Evolutionary conservation across 139 green algal genomes (phyloP), one percentile per base, ranked within the genome.

Genomic region (Asterochloris sp.): DNA sequence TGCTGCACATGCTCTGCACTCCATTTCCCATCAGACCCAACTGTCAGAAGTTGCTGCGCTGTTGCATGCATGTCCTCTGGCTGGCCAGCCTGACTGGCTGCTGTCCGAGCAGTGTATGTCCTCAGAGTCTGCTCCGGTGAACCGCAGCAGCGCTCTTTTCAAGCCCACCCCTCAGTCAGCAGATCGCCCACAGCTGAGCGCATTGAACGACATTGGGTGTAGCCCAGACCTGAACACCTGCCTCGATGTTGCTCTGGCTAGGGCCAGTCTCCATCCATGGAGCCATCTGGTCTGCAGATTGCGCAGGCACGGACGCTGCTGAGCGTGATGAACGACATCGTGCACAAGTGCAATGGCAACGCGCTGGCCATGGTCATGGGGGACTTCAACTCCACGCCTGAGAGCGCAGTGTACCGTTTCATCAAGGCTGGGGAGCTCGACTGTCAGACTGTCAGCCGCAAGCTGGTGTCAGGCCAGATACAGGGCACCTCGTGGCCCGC

Each of bases 321-420:
- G 66, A 75, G 91, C 64, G 73, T 73, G 12, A 82, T 88, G 28
- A 54, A 82, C 27, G 81, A 76, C 54, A 81, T 91, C 64, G 74
- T 71, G 47, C 14, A 67, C 69, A 28, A 24, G 67, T 67, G 74
- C 12, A 74, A 23, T 23, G 67, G 0, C 67, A 83, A 78, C 71
- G 67, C 29, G 69, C 24, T 26, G 71, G 54, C 28, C 60, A 69
- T 83, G 62, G 47, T 78, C 69, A 80, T 83, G 83, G 92, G 92
- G 10, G 92, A 96, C 83, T 96, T 95, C 86, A 96, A 96, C 79
- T 83, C 83, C 0, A 78, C 81, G 21, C 88, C 92, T 14, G 62
- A 83, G 67, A 90, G 85, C 78, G 81, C 86, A 0, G 66, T 96
- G 12, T 90, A 95, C 86, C 83, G 75, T 21, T 81, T 86, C 66